Percentiles rank a stretch among this genome's conserved stretches.
These are phyloP conservation scores for Mucor circinelloides DNA, from an alignment of 371 early-diverging fungal genomes.

Conservation along the genomic window DNA sequence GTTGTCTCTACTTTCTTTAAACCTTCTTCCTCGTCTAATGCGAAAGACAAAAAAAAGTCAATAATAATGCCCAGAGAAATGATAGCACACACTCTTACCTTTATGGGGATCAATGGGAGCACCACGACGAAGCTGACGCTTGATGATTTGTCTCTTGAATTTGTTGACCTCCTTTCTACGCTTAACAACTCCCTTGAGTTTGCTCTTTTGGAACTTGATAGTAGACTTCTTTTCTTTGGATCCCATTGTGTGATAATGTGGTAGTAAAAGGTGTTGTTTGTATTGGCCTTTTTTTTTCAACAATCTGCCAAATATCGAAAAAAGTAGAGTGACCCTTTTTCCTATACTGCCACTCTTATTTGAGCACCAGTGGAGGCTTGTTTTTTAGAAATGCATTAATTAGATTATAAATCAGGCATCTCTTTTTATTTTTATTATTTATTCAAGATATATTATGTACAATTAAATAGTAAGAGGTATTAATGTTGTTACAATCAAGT, in stretches of 20 bases:
- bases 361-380: neutral
- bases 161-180: slow-evolving; percentile 72
- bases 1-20: neutral
- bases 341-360: neutral
- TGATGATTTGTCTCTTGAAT: slow-evolving; percentile 63
- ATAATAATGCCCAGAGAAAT: neutral
- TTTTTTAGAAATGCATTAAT: neutral
- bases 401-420: neutral
- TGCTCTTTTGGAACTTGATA: slow-evolving; percentile 85
- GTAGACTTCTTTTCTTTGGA: slow-evolving; percentile 80
- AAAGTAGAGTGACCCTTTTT: slow-evolving; percentile 1
- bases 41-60: neutral
- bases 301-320: neutral
- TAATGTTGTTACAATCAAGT: slow-evolving; percentile 1
- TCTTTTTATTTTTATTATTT: too few relatives aligned
- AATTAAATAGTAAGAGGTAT: neutral
- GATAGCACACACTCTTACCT: slow-evolving; percentile 21
- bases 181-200: slow-evolving; percentile 72
- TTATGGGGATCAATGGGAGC: slow-evolving; percentile 11
- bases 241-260: neutral
- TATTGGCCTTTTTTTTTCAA: neutral
- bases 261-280: neutral
- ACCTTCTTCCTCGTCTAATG: slow-evolving; percentile 14
- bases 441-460: too few relatives aligned
- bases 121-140: slow-evolving; percentile 42